These are phyloP conservation scores for Niebla homalea DNA, from an alignment of 495 filamentous ascomycete genomes.

Conservation along the genomic window DNA sequence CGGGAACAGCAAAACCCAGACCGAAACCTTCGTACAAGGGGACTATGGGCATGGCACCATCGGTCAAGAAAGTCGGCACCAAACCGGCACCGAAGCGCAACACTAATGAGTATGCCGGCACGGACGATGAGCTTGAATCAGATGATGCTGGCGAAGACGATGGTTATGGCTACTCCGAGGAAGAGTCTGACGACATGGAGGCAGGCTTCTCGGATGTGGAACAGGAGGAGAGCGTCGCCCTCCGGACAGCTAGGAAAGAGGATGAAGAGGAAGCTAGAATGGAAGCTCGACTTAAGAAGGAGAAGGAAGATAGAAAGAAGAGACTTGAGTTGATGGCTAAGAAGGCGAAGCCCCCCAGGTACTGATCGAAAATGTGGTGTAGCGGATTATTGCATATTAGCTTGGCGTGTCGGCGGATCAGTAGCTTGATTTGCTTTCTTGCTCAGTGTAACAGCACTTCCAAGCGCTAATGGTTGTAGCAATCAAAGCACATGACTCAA, in stretches of 20 bases:
- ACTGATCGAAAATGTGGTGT: conserved; percentile 1
- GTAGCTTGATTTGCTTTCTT: too few relatives aligned
- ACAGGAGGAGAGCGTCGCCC: conserved; percentile 40
- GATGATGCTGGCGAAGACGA: conserved; percentile 24
- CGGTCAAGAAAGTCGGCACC: conserved; percentile 25
- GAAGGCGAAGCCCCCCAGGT: conserved; percentile 12
- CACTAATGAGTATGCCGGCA: conserved; percentile 34
- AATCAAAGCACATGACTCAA: too few relatives aligned
- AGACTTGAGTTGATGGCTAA: conserved; percentile 34
- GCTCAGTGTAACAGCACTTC: too few relatives aligned
- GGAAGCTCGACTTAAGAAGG: conserved; percentile 40
- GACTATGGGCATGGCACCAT: conserved; percentile 31
- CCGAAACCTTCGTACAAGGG: conserved; percentile 40
- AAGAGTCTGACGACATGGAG: conserved; percentile 53
- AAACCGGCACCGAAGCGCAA: conserved; percentile 16
- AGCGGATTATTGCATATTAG: too few relatives aligned
- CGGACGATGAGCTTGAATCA: conserved; percentile 34
- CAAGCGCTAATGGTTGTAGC: too few relatives aligned
- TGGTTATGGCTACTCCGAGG: conserved; percentile 43
- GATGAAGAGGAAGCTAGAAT: conserved; percentile 42
- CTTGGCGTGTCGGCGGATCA: too few relatives aligned
- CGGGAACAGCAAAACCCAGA: conserved; percentile 38
- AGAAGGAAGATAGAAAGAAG: conserved; percentile 44
- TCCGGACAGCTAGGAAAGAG: conserved; percentile 39
- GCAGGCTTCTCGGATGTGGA: conserved; percentile 46